Conservation (phyloP, 208 protist species). For the Leishmania lainsoni region DNA sequence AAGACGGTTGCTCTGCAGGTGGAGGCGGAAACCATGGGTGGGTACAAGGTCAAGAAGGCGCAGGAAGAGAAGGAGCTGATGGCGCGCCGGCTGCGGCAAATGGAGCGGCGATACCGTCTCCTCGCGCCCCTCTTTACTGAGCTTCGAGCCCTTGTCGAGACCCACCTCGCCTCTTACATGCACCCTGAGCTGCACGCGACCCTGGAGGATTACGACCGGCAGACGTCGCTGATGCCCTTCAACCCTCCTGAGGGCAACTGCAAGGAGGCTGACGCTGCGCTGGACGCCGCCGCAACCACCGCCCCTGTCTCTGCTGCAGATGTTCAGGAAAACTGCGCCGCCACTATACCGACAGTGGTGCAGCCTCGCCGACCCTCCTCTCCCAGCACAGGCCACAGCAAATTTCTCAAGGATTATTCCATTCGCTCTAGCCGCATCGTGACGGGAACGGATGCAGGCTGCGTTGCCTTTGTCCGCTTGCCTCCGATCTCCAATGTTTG, state of each 20-base stretch:
- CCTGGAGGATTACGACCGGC: constrained; percentile 61
- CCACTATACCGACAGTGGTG: constrained; percentile 16
- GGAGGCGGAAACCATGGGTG: constrained; percentile 76
- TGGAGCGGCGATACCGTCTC: constrained; percentile 52
- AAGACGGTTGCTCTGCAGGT: constrained; percentile 71
- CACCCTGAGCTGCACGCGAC: constrained; percentile 45
- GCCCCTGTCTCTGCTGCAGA: constrained; percentile 3
- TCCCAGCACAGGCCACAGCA: neutral
- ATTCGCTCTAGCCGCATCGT: constrained; percentile 14
- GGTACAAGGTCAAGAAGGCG: constrained; percentile 70
- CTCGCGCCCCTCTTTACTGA: constrained; percentile 70
- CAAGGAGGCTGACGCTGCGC: neutral
- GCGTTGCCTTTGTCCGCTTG: constrained; percentile 6
- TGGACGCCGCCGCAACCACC: neutral
- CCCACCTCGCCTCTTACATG: constrained; percentile 40
- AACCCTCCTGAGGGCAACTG: neutral
- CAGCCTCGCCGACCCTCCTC: constrained; percentile 15
- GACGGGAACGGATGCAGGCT: constrained; percentile 6
- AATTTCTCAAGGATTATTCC: constrained; percentile 9
- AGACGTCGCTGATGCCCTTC: constrained; percentile 24
- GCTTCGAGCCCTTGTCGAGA: constrained; percentile 65
- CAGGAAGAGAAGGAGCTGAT: constrained; percentile 82
- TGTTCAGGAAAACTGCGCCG: neutral
- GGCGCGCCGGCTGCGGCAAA: constrained; percentile 53
- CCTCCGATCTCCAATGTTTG: constrained; percentile 20